Conservation (phyloP, 768 basidiomycete genomes). For the Gloeophyllum trabeum region DNA sequence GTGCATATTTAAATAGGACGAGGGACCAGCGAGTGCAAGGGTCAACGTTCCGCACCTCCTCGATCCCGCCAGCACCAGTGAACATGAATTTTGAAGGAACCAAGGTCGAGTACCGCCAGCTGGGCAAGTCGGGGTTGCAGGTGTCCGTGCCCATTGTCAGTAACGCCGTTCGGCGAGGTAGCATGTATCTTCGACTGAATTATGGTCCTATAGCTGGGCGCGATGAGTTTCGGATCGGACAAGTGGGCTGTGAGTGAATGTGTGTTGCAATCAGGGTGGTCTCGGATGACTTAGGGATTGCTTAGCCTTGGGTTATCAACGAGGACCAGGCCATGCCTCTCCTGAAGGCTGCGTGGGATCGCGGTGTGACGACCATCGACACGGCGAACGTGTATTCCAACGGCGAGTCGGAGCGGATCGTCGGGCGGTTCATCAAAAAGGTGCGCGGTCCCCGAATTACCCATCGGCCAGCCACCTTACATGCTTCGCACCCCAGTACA, state of each 20-base stretch:
- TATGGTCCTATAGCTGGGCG: constrained; percentile 7
- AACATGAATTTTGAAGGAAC: neutral
- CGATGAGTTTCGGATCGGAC: constrained; percentile 11
- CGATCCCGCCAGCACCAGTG: neutral
- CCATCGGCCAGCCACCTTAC: neutral
- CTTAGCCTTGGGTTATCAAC: constrained; percentile 12
- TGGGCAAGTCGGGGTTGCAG: constrained; percentile 14
- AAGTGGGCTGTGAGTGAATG: constrained; percentile 8
- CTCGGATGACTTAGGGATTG: too few species aligned
- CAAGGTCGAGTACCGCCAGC: constrained; percentile 13
- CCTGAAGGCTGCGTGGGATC: constrained; percentile 19
- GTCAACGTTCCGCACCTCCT: too few species aligned
- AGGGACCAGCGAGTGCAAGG: too few species aligned
- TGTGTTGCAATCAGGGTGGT: too few species aligned
- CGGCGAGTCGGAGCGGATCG: constrained; percentile 10
- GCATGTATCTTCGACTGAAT: neutral
- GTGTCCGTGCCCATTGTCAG: constrained; percentile 16
- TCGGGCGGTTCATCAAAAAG: constrained; percentile 10
- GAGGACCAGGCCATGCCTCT: constrained; percentile 13
- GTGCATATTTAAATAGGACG: too few species aligned
- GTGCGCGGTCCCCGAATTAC: neutral
- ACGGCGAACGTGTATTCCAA: constrained; percentile 17
- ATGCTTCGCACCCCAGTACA: constrained; percentile 5
- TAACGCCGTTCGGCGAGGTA: neutral
- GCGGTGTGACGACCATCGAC: constrained; percentile 16